Percentiles rank a stretch among this genome's conserved stretches.
phyloP scores from a whole-genome alignment of 352 stramenopile species.

The Globisporangium echinulatum region DNA sequence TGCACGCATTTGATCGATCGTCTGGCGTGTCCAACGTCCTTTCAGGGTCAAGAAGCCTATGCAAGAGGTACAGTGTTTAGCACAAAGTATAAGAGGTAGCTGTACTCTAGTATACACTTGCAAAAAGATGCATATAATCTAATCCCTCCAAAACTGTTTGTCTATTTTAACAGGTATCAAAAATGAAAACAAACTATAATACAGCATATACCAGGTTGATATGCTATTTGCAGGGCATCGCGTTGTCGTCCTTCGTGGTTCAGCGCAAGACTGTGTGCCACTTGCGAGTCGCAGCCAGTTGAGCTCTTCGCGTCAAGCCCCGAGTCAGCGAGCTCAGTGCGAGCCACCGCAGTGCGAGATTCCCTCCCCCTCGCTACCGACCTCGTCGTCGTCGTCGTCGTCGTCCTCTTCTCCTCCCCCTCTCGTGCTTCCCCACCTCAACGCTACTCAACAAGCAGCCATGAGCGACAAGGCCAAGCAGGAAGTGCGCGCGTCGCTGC shows the following conservation, averaged over 20 bases:
- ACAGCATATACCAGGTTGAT: too few relatives aligned
- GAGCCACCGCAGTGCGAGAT: not conserved
- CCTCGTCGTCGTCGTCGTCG: not conserved
- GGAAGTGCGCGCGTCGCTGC: slow-evolving; percentile 42
- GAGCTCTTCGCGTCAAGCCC: not conserved
- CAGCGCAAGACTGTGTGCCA: not conserved
- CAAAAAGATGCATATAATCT: too few relatives aligned
- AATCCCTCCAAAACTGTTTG: too few relatives aligned
- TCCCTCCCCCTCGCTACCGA: not conserved
- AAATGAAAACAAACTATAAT: too few relatives aligned
- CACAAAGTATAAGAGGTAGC: too few relatives aligned
- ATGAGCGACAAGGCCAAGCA: slow-evolving; percentile 46
- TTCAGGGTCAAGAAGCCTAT: not conserved
- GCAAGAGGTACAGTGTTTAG: not conserved
- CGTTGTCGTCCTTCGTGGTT: not conserved
- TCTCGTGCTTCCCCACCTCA: not conserved
- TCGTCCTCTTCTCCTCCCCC: too few relatives aligned
- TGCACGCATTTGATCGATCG: not conserved
- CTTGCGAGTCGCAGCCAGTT: not conserved
- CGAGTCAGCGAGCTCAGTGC: not conserved
- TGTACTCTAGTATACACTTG: too few relatives aligned
- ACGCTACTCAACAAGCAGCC: not conserved
- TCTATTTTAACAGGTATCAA: too few relatives aligned
- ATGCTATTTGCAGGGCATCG: too few relatives aligned
- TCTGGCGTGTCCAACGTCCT: slow-evolving; percentile 5